A percentile compares a stretch with the other conserved stretches of the same genome.
phyloP scores from a whole-genome alignment of 2,329 filamentous ascomycete genomes.

The Ceratocystis eucalypticola region DNA sequence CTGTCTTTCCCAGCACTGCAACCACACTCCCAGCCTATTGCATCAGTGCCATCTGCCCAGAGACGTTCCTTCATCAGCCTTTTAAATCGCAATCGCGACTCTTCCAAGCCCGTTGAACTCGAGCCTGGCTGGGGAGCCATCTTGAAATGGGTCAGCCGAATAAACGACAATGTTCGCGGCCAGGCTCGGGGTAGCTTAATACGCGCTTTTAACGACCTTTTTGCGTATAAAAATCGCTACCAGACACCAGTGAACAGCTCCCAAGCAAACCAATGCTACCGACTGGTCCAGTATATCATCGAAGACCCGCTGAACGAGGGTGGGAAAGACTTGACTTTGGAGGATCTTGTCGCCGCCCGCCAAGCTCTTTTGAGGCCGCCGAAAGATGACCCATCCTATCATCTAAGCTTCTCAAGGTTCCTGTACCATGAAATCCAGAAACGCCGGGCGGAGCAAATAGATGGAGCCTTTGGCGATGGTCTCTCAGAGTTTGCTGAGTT shows the following conservation, averaged over 20 bases:
- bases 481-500: slow-evolving; percentile 17
- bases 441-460: slow-evolving; percentile 15
- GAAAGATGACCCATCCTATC: slow-evolving; percentile 32
- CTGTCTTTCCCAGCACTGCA: not conserved
- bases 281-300: slow-evolving; percentile 49
- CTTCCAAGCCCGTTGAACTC: slow-evolving; percentile 29
- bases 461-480: slow-evolving; percentile 21
- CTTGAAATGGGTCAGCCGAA: slow-evolving; percentile 50
- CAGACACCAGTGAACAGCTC: slow-evolving; percentile 45
- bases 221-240: slow-evolving; percentile 40
- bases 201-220: slow-evolving; percentile 51
- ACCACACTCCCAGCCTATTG: not conserved
- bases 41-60: not conserved
- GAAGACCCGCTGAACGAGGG: slow-evolving; percentile 27
- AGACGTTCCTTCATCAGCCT: slow-evolving; percentile 10
- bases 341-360: slow-evolving; percentile 34
- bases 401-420: slow-evolving; percentile 35
- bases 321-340: slow-evolving; percentile 26
- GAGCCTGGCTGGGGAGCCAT: slow-evolving; percentile 61
- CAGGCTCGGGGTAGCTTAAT: slow-evolving; percentile 51
- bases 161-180: slow-evolving; percentile 49
- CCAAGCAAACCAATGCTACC: slow-evolving; percentile 44
- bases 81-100: not conserved
- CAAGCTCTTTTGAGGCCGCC: slow-evolving; percentile 32
- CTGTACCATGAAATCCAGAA: slow-evolving; percentile 29